Evolutionary conservation across 169 alveolate species (phyloP), one percentile per base, ranked within the genome.

Genomic region (Cryptosporidium xiaoi): DNA sequence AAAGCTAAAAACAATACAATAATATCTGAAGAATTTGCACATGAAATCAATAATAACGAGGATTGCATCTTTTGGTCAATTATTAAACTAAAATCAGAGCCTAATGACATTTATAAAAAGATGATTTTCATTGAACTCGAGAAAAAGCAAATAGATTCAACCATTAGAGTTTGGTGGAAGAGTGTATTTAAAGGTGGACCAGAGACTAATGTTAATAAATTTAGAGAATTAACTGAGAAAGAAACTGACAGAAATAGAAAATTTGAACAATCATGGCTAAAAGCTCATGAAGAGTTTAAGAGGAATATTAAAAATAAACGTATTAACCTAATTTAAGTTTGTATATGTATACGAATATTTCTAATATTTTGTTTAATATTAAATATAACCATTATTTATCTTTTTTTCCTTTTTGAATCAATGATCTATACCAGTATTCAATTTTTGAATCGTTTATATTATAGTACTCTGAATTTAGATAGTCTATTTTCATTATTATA

Each of bases 111-210:
- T 3, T 18, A 60, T 15, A 62, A 44, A 27, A 62, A 20, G 31
- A 60, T 77, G 71, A 18, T 77, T 40, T 33, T 36, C 5, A 46
- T 77, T 7, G 87, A 77, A 24, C 51, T 77, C 1, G 71, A 77
- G 20, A 77, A 77, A 46, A 77, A 77, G 27, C 18, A 62, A 24
- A 24, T 77, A 2, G 48, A 40, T 46, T 12, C 51, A 24, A 62
- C 51, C 7, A 44, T 77, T n/a, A 77, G 71, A 24, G 6, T 77
- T 2, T 77, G 87, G 87, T 77, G 87, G 87, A 77, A 48, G 36
- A 77, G 64, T 0, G 46, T 60, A 12, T 77, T 77, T 44, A 62
- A 77, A 62, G 87, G 71, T 3, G 77, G 87, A 31, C 24, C 34
- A 10, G 69, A 40, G 44, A 44, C 46, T 10, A 64, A 36, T 44